phyloP scores from a whole-genome alignment of 768 basidiomycete species.

The Rhodosporidiobolus odoratus region DNA sequence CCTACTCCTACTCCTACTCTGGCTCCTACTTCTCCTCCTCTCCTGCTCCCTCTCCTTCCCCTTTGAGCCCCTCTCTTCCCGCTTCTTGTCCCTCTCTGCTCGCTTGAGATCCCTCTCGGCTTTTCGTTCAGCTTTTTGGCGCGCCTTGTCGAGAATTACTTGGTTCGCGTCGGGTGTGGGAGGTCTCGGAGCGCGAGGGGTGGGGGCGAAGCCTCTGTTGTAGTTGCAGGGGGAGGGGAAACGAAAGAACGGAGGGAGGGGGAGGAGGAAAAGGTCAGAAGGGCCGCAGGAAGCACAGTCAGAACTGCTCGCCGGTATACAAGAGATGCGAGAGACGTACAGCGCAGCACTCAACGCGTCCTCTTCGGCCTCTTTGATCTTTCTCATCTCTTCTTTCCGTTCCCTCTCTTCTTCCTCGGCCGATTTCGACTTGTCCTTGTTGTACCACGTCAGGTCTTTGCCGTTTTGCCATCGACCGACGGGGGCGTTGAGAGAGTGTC shows the following conservation, averaged over 20 bases:
- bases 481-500: constrained; percentile 62
- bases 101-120: constrained; percentile 43
- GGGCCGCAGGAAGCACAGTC: too few species aligned
- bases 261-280: background rate
- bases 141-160: constrained; percentile 43
- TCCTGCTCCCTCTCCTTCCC: constrained; percentile 48
- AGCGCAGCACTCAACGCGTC: constrained; percentile 78
- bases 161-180: constrained; percentile 32
- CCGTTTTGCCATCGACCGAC: constrained; percentile 80
- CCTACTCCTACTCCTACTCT: background rate
- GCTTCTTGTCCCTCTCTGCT: constrained; percentile 7
- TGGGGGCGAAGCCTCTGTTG: constrained; percentile 61
- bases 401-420: constrained; percentile 45
- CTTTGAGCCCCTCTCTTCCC: constrained; percentile 45
- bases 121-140: constrained; percentile 42
- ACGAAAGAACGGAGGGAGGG: background rate
- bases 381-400: constrained; percentile 66
- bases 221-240: background rate
- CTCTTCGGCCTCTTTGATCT: constrained; percentile 79
- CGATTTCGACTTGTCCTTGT: constrained; percentile 18
- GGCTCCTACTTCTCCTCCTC: constrained; percentile 53
- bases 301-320: too few species aligned
- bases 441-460: constrained; percentile 95
- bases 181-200: constrained; percentile 37
- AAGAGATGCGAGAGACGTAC: constrained; percentile 49